Percentiles rank a stretch among this genome's conserved stretches.
phyloP scores from a whole-genome alignment of 768 basidiomycete species.

The Rhodosporidiobolus odoratus region DNA sequence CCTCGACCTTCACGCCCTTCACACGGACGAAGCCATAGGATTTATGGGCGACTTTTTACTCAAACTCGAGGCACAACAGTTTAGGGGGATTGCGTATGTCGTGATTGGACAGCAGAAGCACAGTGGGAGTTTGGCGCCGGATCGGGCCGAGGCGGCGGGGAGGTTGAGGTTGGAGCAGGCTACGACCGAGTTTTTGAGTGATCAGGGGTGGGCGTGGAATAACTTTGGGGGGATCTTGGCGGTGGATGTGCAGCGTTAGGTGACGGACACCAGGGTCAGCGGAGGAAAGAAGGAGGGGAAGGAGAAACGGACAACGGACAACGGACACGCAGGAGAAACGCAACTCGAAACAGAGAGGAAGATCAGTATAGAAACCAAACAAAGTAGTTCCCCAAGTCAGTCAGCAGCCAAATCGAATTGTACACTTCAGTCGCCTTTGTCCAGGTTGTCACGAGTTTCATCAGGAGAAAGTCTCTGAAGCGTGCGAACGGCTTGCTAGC shows the following conservation, averaged over 20 bases:
- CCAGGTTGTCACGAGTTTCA: too few relatives aligned
- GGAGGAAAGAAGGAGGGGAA: background rate
- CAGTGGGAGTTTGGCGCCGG: constrained; percentile 79
- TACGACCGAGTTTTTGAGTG: constrained; percentile 35
- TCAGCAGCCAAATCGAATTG: too few relatives aligned
- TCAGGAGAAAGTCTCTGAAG: too few relatives aligned
- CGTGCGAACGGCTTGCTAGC: too few relatives aligned
- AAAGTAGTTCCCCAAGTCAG: too few relatives aligned
- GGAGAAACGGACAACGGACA: background rate
- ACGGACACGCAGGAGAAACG: background rate
- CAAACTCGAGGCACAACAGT: constrained; percentile 72
- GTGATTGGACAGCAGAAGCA: constrained; percentile 96
- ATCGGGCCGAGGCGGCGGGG: constrained; percentile 34
- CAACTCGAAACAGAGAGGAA: too few relatives aligned
- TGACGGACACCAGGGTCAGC: background rate
- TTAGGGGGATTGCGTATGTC: constrained; percentile 77
- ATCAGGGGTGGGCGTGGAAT: constrained; percentile 37
- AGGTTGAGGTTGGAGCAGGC: constrained; percentile 36
- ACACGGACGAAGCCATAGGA: constrained; percentile 86
- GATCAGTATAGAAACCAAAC: too few relatives aligned
- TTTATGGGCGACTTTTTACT: constrained; percentile 37
- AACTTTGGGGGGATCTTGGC: constrained; percentile 32
- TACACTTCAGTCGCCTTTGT: too few relatives aligned
- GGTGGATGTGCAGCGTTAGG: constrained; percentile 23
- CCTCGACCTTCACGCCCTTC: constrained; percentile 75